Conservation (phyloP, 805 yeast genomes). For the Middelhovenomyces tepae region DNA sequence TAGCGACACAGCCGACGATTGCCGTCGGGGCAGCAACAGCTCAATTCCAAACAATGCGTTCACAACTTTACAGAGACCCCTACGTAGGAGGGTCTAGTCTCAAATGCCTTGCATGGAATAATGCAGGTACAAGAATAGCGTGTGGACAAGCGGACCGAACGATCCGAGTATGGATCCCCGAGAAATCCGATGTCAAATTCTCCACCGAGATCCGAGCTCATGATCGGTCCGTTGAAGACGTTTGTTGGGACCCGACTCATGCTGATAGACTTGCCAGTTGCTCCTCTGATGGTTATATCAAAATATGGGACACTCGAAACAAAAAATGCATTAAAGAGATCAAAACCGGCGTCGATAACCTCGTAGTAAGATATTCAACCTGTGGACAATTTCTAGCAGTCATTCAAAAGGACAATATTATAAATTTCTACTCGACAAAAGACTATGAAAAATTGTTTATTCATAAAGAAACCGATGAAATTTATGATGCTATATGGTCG, state of each 20-base stretch:
- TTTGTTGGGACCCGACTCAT: slow-evolving; percentile 43
- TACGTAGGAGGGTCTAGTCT: no score
- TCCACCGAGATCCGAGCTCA: slow-evolving; percentile 36
- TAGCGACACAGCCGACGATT: no score
- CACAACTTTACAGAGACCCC: no score
- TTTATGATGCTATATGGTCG: slow-evolving; percentile 36
- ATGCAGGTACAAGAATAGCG: slow-evolving; percentile 25
- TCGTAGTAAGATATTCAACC: slow-evolving; percentile 31
- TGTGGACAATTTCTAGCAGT: slow-evolving; percentile 41
- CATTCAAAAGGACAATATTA: slow-evolving; percentile 30
- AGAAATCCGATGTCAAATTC: slow-evolving; percentile 27
- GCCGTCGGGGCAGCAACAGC: no score
- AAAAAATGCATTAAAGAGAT: slow-evolving; percentile 30
- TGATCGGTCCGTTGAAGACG: slow-evolving; percentile 29
- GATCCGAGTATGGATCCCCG: slow-evolving; percentile 28
- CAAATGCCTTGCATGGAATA: slow-evolving; percentile 23
- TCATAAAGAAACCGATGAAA: slow-evolving; percentile 15
- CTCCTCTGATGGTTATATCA: slow-evolving; percentile 38
- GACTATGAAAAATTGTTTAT: slow-evolving; percentile 27
- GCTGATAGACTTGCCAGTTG: slow-evolving; percentile 41
- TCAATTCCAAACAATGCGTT: no score
- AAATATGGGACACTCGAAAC: slow-evolving; percentile 37
- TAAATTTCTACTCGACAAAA: slow-evolving; percentile 28
- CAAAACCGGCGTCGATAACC: slow-evolving; percentile 19
- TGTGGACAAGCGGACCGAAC: slow-evolving; percentile 23